Base-by-base conservation (phyloP, 352 stramenopile species). In the Thalassiosira livingstoniorum region DNA sequence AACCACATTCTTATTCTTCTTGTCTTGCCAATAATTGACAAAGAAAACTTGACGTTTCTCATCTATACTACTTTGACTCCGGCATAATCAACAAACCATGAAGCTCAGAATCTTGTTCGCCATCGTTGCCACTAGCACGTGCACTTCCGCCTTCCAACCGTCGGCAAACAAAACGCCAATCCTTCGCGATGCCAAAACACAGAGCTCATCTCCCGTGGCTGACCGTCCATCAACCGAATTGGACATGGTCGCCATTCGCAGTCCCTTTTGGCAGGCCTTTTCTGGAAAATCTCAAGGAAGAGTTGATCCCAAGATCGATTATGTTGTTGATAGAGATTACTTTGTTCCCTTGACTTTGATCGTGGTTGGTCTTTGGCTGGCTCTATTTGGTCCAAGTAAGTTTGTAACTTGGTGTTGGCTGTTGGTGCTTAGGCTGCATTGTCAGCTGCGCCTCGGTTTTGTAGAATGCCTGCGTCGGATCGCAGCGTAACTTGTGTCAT, bases 191-290 rank as follows among this genome's bases (percentile, higher is more conserved):
- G n/a, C n/a, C n/a, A n/a, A n/a, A n/a, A 75, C 27, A 7, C 47
- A 47, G 29, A 23, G 2, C 35, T 15, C 2, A 25, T 39, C 27
- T 37, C 29, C 55, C 57, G 15, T 32, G 27, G 27, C 25, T 32
- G 54, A 10, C 18, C 62, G 54, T 37, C 27, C 73, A 34, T 42
- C 75, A 15, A 81, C 62, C 0, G 63, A 32, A 57, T 64, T 61
- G 47, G 51, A 70, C 18, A 84, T 84, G 76, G 76, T 84, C 15
- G 76, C 76, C n/a, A 84, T 78, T 58, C 76, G 76, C 42, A 78
- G 53, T 34, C 76, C 76, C 43, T 84, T 84, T 45, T 75, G 76
- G 76, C 15, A 64, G 66, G 35, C 55, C 7, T 47, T 68, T 11
- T 53, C 57, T 23, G 18, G 42, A 57, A 63, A 31, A 54, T 5